These are phyloP conservation scores for Apiotrichum veenhuisii DNA, from an alignment of 1,284 basidiomycete species.

Conservation along the genomic window DNA sequence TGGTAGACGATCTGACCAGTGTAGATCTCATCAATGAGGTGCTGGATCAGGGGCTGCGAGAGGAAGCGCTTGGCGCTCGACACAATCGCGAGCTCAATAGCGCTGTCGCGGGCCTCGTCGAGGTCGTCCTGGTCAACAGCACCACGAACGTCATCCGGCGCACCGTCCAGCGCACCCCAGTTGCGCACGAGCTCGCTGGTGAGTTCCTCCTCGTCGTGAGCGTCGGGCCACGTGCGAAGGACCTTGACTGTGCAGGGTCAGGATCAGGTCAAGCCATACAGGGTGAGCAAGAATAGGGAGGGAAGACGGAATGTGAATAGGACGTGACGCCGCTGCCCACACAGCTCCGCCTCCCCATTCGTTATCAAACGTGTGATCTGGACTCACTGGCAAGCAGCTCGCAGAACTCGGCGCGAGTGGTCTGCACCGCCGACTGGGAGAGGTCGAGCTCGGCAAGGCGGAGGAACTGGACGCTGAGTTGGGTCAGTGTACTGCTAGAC, in stretches of 20 bases:
- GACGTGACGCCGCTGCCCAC: not conserved
- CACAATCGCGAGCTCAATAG: slow-evolving; percentile 79
- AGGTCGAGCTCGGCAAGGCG: slow-evolving; percentile 60
- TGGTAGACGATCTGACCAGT: slow-evolving; percentile 56
- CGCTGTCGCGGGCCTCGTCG: slow-evolving; percentile 61
- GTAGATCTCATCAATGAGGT: slow-evolving; percentile 76
- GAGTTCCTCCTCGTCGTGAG: slow-evolving; percentile 61
- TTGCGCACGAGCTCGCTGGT: slow-evolving; percentile 70
- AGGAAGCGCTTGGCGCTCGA: slow-evolving; percentile 74
- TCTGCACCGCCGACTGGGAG: slow-evolving; percentile 67
- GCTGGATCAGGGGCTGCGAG: slow-evolving; percentile 72
- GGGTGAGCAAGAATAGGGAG: not conserved
- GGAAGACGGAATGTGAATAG: not conserved
- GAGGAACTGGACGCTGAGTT: slow-evolving; percentile 44
- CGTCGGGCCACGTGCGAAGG: slow-evolving; percentile 62
- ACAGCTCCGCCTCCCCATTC: no score
- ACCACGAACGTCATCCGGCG: slow-evolving; percentile 61
- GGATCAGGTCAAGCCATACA: not conserved
- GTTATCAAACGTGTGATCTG: no score
- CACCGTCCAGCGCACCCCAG: slow-evolving; percentile 77
- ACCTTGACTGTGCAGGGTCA: slow-evolving; percentile 59
- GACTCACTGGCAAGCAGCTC: slow-evolving; percentile 66
- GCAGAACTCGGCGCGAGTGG: slow-evolving; percentile 68
- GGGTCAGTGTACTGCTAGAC: slow-evolving; percentile 51
- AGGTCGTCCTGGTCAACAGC: slow-evolving; percentile 60